Conservation (phyloP, 768 basidiomycete genomes). For the Boletus rufocinnamomeus region DNA sequence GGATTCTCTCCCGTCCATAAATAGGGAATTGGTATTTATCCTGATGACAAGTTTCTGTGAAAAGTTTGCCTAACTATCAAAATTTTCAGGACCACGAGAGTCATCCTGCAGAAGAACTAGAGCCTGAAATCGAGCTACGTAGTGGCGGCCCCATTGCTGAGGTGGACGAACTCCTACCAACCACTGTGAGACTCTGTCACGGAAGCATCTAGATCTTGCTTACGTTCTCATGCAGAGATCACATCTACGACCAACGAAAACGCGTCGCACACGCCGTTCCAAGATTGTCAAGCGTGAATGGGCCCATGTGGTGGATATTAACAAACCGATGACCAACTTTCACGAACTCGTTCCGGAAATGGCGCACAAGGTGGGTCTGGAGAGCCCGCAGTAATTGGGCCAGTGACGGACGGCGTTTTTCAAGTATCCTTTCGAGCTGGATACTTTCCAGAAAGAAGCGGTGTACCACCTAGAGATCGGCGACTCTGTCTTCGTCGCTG, state of each 20-base stretch:
- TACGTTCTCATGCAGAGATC: conserved; percentile 44
- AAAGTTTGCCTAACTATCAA: conserved; percentile 27
- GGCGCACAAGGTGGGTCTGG: conserved; percentile 76
- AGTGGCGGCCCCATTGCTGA: conserved; percentile 41
- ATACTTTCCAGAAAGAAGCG: conserved; percentile 98
- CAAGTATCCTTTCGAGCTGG: conserved; percentile 99
- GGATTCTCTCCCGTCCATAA: conserved; percentile 14
- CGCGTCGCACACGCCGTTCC: conserved; percentile 44
- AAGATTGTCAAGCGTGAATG: conserved; percentile 84
- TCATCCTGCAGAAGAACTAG: conserved; percentile 23
- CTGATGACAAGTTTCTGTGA: conserved; percentile 7
- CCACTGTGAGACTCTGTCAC: conserved; percentile 39
- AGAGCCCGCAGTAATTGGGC: not conserved
- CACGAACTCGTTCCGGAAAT: conserved; percentile 92
- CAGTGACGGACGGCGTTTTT: conserved; percentile 8
- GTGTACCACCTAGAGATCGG: conserved; percentile 97
- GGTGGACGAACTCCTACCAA: conserved; percentile 80
- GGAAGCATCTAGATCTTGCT: not conserved
- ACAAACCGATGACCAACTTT: conserved; percentile 86
- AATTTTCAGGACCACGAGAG: conserved; percentile 22
- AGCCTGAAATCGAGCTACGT: conserved; percentile 22
- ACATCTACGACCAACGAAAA: conserved; percentile 55
- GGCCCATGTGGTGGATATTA: conserved; percentile 97
- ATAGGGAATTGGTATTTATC: conserved; percentile 19
- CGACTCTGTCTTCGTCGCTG: conserved; percentile 98